Conservation (phyloP, 2,329 filamentous ascomycete species). For the Aspergillus unguis region DNA sequence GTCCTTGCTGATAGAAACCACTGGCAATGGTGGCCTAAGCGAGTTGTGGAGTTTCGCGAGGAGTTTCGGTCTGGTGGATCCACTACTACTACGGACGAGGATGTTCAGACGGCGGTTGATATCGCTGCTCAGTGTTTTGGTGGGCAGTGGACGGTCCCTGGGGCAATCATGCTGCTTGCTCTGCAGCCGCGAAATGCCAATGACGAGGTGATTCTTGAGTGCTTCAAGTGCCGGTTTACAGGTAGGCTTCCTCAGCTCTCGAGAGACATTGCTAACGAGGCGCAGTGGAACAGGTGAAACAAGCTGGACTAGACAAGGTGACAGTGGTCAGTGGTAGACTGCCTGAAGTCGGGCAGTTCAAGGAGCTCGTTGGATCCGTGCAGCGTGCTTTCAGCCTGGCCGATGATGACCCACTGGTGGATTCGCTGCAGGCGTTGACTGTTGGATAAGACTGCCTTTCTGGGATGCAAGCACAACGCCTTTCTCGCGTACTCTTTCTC, state of each 20-base stretch:
- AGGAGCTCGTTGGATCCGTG: neutral
- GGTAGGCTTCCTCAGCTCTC: neutral
- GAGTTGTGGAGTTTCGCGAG: slow-evolving; percentile 1
- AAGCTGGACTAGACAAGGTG: neutral
- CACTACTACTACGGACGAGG: neutral
- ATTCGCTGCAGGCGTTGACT: neutral
- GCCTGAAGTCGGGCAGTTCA: slow-evolving; percentile 7
- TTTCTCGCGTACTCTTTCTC: too few species aligned
- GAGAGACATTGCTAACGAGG: neutral
- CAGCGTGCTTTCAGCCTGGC: neutral
- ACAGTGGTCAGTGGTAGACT: neutral
- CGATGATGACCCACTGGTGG: neutral
- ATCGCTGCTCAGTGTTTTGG: slow-evolving; percentile 9
- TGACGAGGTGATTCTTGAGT: neutral
- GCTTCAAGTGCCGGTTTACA: neutral
- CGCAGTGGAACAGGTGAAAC: neutral
- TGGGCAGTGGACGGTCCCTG: slow-evolving; percentile 2
- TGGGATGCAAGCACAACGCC: neutral
- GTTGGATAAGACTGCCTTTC: neutral
- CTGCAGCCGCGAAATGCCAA: slow-evolving; percentile 2
- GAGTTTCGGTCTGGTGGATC: neutral
- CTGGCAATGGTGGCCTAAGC: slow-evolving; percentile 9
- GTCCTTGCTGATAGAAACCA: neutral
- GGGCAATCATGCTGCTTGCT: slow-evolving; percentile 8
- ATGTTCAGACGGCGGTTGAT: slow-evolving; percentile 1